phyloP scores from a whole-genome alignment of 768 basidiomycete species.

The Thelephora ganbajun region DNA sequence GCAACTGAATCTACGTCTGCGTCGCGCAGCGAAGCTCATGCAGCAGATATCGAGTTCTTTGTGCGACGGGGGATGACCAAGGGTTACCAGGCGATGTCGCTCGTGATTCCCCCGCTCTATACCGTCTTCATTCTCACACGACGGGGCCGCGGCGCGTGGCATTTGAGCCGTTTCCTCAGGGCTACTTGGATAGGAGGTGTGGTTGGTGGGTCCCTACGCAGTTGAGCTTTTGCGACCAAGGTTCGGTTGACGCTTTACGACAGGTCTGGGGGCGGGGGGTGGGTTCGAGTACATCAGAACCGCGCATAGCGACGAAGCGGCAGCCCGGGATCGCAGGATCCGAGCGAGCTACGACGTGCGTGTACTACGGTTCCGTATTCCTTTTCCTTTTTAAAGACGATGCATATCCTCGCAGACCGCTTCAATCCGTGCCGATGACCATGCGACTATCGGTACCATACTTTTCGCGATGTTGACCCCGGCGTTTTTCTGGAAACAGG shows the following conservation, averaged over 20 bases:
- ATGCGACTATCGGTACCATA: conserved; percentile 60
- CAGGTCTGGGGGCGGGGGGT: conserved; percentile 39
- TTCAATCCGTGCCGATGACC: conserved; percentile 53
- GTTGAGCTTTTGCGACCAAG: background rate
- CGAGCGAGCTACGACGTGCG: conserved; percentile 45
- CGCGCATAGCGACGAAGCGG: conserved; percentile 34
- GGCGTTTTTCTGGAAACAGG: conserved; percentile 61
- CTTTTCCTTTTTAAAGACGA: conserved; percentile 1
- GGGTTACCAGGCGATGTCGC: conserved; percentile 55
- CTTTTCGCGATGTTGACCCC: conserved; percentile 51
- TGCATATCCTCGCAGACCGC: conserved; percentile 27
- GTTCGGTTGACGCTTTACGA: background rate
- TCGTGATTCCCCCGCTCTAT: conserved; percentile 51
- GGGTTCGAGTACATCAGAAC: conserved; percentile 49
- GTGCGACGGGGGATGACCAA: conserved; percentile 50
- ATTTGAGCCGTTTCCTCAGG: conserved; percentile 48
- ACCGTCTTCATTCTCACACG: conserved; percentile 35
- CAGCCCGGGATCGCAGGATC: conserved; percentile 34
- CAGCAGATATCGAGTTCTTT: conserved; percentile 50
- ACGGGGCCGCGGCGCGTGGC: conserved; percentile 40
- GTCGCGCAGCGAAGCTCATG: conserved; percentile 20
- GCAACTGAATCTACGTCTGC: conserved; percentile 6
- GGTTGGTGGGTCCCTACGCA: conserved; percentile 26
- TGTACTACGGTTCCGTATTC: conserved; percentile 4
- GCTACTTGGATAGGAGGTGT: conserved; percentile 64